Evolutionary conservation across 148 eudicot species (phyloP).

Genomic region (Gaultheria prostrata): DNA sequence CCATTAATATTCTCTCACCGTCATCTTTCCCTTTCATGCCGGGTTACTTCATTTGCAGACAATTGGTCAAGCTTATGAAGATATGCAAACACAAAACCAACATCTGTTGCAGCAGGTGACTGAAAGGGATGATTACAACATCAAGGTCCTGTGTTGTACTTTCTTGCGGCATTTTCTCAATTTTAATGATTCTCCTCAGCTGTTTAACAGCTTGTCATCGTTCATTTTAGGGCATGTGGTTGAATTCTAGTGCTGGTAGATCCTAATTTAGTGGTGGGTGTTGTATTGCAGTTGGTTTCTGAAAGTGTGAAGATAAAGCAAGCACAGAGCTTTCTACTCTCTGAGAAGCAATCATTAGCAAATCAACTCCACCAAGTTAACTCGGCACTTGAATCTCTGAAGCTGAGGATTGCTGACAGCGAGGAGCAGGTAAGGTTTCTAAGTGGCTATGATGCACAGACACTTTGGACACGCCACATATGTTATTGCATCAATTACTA

Average conservation of each 20-base stretch:
- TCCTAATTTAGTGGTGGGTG: constrained; percentile 1
- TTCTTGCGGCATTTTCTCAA: neutral
- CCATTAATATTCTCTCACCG: neutral
- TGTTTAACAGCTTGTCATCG: neutral
- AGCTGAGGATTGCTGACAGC: constrained; percentile 48
- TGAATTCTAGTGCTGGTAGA: constrained; percentile 10
- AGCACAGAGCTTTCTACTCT: constrained; percentile 52
- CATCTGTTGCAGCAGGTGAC: constrained; percentile 75
- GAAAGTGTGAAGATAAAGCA: constrained; percentile 96
- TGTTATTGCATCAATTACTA: neutral
- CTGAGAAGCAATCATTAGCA: constrained; percentile 62
- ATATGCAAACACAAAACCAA: constrained; percentile 95
- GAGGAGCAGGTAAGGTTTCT: constrained; percentile 67
- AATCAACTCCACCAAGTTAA: constrained; percentile 63
- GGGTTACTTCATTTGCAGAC: constrained; percentile 44
- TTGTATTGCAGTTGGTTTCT: constrained; percentile 69
- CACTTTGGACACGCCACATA: neutral
- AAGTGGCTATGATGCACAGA: neutral
- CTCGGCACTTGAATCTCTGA: constrained; percentile 48
- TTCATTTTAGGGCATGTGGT: neutral
- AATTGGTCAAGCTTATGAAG: constrained; percentile 98
- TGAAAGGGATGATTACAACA: constrained; percentile 95
- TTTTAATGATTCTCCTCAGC: neutral
- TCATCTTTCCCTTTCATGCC: constrained; percentile 9
- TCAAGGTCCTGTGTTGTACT: constrained; percentile 52